A percentile compares a stretch with the other conserved stretches of the same genome.
These are phyloP conservation scores for Solanum paucissectum DNA, from an alignment of 257 asterid species.

Conservation along the genomic window DNA sequence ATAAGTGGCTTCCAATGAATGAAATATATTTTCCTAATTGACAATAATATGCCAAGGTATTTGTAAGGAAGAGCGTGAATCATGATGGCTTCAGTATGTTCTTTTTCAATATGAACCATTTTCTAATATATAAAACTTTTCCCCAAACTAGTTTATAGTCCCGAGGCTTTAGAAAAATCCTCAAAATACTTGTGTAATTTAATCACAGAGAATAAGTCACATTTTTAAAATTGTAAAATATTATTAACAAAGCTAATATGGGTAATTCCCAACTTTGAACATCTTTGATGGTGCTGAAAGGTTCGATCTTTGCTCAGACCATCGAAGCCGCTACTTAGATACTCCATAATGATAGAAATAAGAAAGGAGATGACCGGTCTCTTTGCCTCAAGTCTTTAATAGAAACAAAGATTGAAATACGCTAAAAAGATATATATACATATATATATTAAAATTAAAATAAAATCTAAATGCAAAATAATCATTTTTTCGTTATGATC, in stretches of 20 bases:
- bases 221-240: no score
- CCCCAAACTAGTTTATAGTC: background rate
- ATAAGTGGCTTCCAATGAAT: no score
- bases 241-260: background rate
- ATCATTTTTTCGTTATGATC: background rate
- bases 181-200: background rate
- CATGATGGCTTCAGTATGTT: no score
- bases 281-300: no score
- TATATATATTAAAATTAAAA: background rate
- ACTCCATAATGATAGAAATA: background rate
- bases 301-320: background rate
- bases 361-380: background rate
- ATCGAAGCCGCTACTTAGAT: no score
- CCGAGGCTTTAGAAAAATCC: background rate
- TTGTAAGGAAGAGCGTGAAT: no score
- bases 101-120: background rate
- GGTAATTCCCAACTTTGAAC: background rate
- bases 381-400: background rate
- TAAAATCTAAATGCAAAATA: background rate
- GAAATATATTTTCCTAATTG: no score
- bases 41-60: no score
- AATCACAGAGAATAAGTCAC: background rate
- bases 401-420: background rate
- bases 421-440: background rate
- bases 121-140: background rate